phyloP scores from a whole-genome alignment of 2,329 filamentous ascomycete species.

The Volutella citrinella region DNA sequence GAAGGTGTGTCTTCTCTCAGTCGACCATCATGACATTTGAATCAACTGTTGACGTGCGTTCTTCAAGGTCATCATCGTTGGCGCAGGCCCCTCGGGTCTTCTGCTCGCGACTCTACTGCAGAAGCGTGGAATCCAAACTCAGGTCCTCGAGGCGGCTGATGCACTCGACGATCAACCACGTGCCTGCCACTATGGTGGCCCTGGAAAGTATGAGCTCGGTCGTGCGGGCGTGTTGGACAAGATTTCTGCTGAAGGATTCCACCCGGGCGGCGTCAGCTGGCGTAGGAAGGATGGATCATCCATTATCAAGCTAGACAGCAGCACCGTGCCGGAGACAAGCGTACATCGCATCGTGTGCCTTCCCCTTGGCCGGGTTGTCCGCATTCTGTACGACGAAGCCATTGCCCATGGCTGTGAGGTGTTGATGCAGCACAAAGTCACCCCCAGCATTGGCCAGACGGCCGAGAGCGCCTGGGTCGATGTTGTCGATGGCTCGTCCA shows the following conservation, averaged over 20 bases:
- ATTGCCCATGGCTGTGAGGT: no score
- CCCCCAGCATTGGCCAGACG: neutral
- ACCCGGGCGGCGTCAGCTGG: neutral
- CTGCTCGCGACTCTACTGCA: conserved; percentile 51
- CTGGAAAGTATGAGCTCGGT: conserved; percentile 55
- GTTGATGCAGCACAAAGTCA: no score
- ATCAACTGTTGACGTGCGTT: no score
- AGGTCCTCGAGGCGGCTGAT: conserved; percentile 52
- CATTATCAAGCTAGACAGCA: no score
- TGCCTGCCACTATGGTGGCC: conserved; percentile 59
- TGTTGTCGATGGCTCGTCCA: neutral
- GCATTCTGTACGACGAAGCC: no score
- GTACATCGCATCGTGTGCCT: neutral
- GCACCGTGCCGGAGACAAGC: no score
- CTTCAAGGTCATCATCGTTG: conserved; percentile 40
- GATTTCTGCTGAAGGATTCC: no score
- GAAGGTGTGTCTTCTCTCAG: no score
- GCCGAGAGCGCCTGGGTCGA: neutral
- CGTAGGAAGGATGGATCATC: no score
- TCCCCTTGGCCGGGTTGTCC: no score
- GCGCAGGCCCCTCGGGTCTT: conserved; percentile 48
- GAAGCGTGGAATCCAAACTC: conserved; percentile 49
- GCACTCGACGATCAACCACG: conserved; percentile 58
- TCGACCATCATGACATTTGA: no score
- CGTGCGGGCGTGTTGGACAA: conserved; percentile 54